Evolutionary conservation across 352 stramenopile species (phyloP), one percentile per base, ranked within the genome.

Genomic region (Phytophthora capsici): DNA sequence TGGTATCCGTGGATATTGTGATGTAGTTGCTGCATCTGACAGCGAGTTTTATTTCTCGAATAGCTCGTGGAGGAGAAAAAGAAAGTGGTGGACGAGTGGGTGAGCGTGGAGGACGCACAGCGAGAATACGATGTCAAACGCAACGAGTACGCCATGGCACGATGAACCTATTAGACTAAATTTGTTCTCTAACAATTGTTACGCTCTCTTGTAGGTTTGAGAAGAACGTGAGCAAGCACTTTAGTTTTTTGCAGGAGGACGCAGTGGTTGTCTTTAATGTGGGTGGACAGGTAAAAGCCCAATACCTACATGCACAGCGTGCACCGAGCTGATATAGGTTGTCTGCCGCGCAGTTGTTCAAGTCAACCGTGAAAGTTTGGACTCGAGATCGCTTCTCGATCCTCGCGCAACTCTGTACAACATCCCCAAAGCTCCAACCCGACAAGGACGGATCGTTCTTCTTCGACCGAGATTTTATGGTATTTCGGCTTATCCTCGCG

Each of bases 321-420:
- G 36, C 4, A 10, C 7, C 36, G 16, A 45, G 22, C 38, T 45
- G 16, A 45, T 25, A 19, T 7, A 43, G 38, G 38, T 13, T 23
- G 38, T 25, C 19, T 28, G 13, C 25, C 19, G 4, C 13, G 2
- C 44, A 92, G 84, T 50, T 93, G 32, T 91, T 86, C 72, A 87
- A 82, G 49, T 88, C 80, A 23, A 93, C 80, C 0, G 80, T 92
- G 20, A 83, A 82, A 17, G 64, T 91, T 46, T 93, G 82, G 82
- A 86, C 81, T 22, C 81, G 85, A 23, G 82, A 93, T 57, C 79
- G 83, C 6, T 93, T 93, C 54, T 93, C 83, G 2, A 87, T 93
- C 59, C 71, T 93, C n/a, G 85, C 85, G 44, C 85, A 93, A 41
- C 71, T 93, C 23, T 93, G 85, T 66, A 91, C 85, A 36, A 83